phyloP scores from a whole-genome alignment of 805 yeast species.

The Kodamaea leandrae region DNA sequence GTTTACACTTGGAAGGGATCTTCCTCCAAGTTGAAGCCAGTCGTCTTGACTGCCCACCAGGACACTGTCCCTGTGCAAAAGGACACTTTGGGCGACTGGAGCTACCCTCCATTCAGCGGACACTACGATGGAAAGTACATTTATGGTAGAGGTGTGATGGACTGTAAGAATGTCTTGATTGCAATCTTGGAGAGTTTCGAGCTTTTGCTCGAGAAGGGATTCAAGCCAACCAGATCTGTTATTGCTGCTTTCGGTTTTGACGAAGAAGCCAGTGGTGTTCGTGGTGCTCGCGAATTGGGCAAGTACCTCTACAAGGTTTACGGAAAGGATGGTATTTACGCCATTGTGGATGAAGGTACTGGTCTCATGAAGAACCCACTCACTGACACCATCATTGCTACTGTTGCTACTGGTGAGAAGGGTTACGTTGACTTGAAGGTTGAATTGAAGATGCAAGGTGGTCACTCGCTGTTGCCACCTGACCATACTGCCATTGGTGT shows the following conservation, averaged over 20 bases:
- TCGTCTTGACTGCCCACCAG: slow-evolving; percentile 71
- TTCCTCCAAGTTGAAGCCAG: slow-evolving; percentile 56
- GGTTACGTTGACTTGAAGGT: slow-evolving; percentile 48
- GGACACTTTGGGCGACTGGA: slow-evolving; percentile 58
- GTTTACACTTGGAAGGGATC: slow-evolving; percentile 62
- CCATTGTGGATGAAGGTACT: slow-evolving; percentile 69
- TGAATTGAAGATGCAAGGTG: slow-evolving; percentile 62
- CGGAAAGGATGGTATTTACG: slow-evolving; percentile 59
- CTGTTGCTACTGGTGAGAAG: slow-evolving; percentile 45
- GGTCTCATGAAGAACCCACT: slow-evolving; percentile 29
- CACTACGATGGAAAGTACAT: slow-evolving; percentile 61
- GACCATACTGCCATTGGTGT: slow-evolving; percentile 80
- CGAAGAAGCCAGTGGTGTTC: slow-evolving; percentile 67
- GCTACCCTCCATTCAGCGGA: slow-evolving; percentile 57
- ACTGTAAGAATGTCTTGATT: slow-evolving; percentile 68
- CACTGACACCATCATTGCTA: slow-evolving; percentile 57
- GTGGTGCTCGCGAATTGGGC: slow-evolving; percentile 59
- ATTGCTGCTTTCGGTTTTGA: slow-evolving; percentile 73
- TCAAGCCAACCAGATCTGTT: slow-evolving; percentile 59
- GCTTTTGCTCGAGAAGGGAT: slow-evolving; percentile 48
- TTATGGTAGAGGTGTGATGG: slow-evolving; percentile 78
- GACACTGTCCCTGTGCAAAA: slow-evolving; percentile 77
- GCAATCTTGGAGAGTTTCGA: slow-evolving; percentile 63
- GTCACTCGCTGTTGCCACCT: slow-evolving; percentile 81
- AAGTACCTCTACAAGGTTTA: slow-evolving; percentile 47